Percentiles rank a stretch among this genome's conserved stretches.
Evolutionary conservation across 108 stramenopile species (phyloP).

Genomic region (Stephanodiscus triporus): DNA sequence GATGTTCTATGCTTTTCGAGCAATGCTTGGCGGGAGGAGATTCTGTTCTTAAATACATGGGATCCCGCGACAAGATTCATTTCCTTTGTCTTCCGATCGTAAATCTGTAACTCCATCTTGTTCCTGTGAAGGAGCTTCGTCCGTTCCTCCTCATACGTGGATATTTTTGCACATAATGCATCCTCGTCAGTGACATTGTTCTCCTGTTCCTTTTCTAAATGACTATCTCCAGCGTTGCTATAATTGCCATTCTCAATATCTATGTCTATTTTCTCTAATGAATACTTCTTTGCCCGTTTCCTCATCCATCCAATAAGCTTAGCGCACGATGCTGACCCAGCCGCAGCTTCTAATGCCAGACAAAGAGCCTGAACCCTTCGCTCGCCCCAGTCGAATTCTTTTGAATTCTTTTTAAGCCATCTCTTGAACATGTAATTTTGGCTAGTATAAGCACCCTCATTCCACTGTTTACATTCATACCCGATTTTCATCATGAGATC

Average conservation of each 20-base stretch:
- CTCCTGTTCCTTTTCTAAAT: slow-evolving; percentile 8
- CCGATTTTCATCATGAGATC: slow-evolving; percentile 87
- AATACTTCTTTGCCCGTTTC: slow-evolving; percentile 44
- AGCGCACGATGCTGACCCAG: slow-evolving; percentile 58
- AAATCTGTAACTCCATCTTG: slow-evolving; percentile 29
- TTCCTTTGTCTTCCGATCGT: slow-evolving; percentile 43
- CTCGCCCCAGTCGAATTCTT: slow-evolving; percentile 82
- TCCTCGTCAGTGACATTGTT: slow-evolving; percentile 2
- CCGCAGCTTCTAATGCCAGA: slow-evolving; percentile 81
- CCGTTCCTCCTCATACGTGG: slow-evolving; percentile 35
- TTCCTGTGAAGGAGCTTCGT: slow-evolving; percentile 24
- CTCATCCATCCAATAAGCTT: slow-evolving; percentile 64
- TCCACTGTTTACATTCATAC: slow-evolving; percentile 81
- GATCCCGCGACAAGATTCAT: slow-evolving; percentile 38
- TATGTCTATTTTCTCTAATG: slow-evolving; percentile 16
- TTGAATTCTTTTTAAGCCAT: slow-evolving; percentile 83
- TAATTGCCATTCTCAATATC: slow-evolving; percentile 20
- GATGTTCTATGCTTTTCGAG: slow-evolving; percentile 63
- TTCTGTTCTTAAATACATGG: slow-evolving; percentile 38
- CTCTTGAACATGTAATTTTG: slow-evolving; percentile 79
- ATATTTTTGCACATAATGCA: slow-evolving; percentile 1
- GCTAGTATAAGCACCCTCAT: slow-evolving; percentile 51
- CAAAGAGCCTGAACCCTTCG: slow-evolving; percentile 77
- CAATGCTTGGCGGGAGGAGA: slow-evolving; percentile 47
- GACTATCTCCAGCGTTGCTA: slow-evolving; percentile 19